Percentiles rank a stretch among this genome's conserved stretches.
phyloP scores from a whole-genome alignment of 306 rosid genomes.

The Cucurbita ficifolia region DNA sequence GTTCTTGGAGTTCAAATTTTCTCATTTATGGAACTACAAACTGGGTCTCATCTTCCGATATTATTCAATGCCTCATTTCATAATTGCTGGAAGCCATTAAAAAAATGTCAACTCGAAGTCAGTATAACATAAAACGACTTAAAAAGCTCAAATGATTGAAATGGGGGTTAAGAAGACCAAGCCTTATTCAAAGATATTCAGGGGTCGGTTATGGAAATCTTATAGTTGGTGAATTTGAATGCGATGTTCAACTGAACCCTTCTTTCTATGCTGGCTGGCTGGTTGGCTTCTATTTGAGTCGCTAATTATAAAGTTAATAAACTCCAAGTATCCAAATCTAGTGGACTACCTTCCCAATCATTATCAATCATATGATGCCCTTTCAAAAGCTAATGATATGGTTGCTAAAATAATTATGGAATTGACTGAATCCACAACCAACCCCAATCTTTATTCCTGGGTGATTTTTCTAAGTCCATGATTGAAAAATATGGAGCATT shows the following conservation, averaged over 20 bases:
- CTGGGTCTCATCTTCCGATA: neutral
- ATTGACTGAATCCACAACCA: neutral
- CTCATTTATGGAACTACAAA: neutral
- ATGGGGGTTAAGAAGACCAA: neutral
- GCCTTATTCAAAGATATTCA: conserved; percentile 1
- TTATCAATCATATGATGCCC: conserved; percentile 32
- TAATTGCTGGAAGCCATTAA: neutral
- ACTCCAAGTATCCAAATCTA: conserved; percentile 25
- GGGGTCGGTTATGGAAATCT: neutral
- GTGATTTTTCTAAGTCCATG: neutral
- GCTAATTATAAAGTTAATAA: neutral
- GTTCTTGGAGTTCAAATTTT: neutral
- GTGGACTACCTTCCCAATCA: conserved; percentile 26
- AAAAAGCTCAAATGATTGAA: neutral
- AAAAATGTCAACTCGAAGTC: neutral
- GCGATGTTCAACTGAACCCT: conserved; percentile 1
- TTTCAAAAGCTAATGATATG: neutral
- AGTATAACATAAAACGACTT: neutral
- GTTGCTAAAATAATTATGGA: neutral
- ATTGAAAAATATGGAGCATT: neutral
- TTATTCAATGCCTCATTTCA: neutral
- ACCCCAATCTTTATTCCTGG: neutral
- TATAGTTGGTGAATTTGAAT: conserved; percentile 6
- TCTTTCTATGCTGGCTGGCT: neutral
- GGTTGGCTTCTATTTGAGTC: neutral